A percentile compares a stretch with the other conserved stretches of the same genome.
phyloP scores from a whole-genome alignment of 192 early-diverging fungal genomes.

The Coemansia sp. region DNA sequence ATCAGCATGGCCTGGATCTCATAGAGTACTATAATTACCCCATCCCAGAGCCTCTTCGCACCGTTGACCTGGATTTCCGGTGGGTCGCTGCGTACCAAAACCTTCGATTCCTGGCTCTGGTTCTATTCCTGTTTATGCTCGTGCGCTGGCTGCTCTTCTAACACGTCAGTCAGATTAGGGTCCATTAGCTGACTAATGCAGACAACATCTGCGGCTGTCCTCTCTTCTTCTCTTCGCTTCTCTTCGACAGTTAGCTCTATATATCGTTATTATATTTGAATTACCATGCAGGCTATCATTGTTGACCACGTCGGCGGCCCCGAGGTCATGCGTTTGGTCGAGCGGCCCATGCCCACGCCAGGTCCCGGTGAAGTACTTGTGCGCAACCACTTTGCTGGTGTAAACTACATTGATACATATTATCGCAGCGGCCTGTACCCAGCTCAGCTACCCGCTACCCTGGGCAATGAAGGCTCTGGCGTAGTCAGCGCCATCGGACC shows the following conservation, averaged over 20 bases:
- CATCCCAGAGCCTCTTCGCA: slow-evolving; percentile 21
- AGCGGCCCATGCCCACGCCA: slow-evolving; percentile 55
- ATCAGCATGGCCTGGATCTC: slow-evolving; percentile 25
- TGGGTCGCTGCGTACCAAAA: slow-evolving; percentile 46
- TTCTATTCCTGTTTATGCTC: slow-evolving; percentile 18
- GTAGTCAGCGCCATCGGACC: slow-evolving; percentile 76
- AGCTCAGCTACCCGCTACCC: slow-evolving; percentile 62
- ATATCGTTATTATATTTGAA: neutral
- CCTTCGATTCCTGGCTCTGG: slow-evolving; percentile 27
- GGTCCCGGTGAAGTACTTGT: slow-evolving; percentile 65
- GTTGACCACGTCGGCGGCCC: slow-evolving; percentile 60
- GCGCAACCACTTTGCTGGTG: slow-evolving; percentile 72
- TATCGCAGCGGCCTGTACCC: slow-evolving; percentile 80
- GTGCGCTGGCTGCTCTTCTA: slow-evolving; percentile 21
- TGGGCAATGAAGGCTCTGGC: slow-evolving; percentile 83
- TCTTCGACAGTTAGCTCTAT: neutral
- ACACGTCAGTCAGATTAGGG: neutral
- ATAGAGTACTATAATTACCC: slow-evolving; percentile 11
- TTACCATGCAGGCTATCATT: slow-evolving; percentile 53
- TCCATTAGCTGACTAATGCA: neutral
- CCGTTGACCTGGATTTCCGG: slow-evolving; percentile 38
- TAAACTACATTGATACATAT: slow-evolving; percentile 94
- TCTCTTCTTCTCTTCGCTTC: neutral
- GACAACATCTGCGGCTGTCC: neutral
- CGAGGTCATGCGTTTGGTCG: slow-evolving; percentile 59